Conservation (phyloP, 2,329 filamentous ascomycete genomes). For the Fusarium ramigenum region DNA sequence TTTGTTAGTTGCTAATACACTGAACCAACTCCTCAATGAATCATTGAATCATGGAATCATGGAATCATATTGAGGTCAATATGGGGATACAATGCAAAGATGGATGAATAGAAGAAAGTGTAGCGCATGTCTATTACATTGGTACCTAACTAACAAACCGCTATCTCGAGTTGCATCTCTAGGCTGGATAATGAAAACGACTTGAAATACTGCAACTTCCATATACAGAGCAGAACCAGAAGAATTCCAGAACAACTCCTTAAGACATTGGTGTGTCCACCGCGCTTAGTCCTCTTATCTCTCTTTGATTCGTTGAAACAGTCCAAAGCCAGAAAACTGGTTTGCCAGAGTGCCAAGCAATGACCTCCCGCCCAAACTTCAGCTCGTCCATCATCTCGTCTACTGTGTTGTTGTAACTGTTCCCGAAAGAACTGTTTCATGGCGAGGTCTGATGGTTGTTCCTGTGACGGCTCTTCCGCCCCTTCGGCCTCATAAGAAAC, state of each 20-base stretch:
- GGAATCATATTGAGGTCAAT: neutral
- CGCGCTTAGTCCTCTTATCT: neutral
- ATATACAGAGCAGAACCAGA: neutral
- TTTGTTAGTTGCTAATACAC: neutral
- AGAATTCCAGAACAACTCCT: neutral
- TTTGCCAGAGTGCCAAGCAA: neutral
- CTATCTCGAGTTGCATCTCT: neutral
- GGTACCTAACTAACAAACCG: neutral
- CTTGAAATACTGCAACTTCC: neutral
- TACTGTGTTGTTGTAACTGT: neutral
- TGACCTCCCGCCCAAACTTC: neutral
- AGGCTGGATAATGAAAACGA: neutral
- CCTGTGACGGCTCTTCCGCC: neutral
- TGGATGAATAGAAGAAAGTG: neutral
- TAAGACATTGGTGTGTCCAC: neutral
- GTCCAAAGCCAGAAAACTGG: too few species aligned
- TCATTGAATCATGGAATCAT: neutral
- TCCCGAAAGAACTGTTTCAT: neutral
- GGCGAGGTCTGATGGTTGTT: neutral
- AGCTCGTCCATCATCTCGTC: neutral
- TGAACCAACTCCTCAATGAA: neutral
- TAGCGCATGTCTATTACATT: neutral
- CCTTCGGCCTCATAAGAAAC: neutral
- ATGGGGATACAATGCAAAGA: neutral
- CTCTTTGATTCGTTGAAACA: neutral